Percentiles rank a stretch among this genome's conserved stretches.
These are phyloP conservation scores for Cerioporus squamosus DNA, from an alignment of 1,284 basidiomycete species.

Conservation along the genomic window DNA sequence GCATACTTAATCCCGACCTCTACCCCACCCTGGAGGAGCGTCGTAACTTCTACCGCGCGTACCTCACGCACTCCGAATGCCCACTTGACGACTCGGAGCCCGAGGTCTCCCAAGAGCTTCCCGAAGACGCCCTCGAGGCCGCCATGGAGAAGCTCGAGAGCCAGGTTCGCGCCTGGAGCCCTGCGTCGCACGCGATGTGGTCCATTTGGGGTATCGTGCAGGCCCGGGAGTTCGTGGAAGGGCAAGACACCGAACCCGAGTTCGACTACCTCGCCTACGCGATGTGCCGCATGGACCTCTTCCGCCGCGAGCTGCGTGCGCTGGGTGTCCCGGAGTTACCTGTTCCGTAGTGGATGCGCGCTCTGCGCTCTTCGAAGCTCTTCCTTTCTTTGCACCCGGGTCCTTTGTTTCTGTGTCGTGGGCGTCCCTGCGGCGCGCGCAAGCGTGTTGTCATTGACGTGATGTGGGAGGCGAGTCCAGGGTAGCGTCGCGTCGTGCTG, in stretches of 20 bases:
- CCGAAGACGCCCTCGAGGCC: conserved; percentile 39
- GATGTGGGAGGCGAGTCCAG: background rate
- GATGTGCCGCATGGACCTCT: conserved; percentile 62
- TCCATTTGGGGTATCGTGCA: conserved; percentile 92
- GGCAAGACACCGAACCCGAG: conserved; percentile 59
- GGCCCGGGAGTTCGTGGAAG: conserved; percentile 80
- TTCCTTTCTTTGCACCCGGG: too few species aligned
- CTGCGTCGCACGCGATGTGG: conserved; percentile 90
- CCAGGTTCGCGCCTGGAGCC: conserved; percentile 85
- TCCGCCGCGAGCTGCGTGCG: conserved; percentile 58
- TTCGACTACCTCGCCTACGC: conserved; percentile 84
- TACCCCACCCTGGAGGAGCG: conserved; percentile 82
- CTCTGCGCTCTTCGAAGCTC: too few species aligned
- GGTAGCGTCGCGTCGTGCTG: background rate
- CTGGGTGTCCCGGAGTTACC: conserved; percentile 45
- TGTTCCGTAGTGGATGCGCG: conserved; percentile 7
- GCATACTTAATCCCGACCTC: conserved; percentile 66
- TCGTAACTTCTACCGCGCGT: conserved; percentile 83
- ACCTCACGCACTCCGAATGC: conserved; percentile 58
- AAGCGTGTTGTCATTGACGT: too few species aligned
- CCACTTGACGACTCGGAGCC: conserved; percentile 24
- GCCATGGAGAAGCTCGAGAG: conserved; percentile 62
- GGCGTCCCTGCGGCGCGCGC: background rate
- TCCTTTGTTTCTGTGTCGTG: background rate
- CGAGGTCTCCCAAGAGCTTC: conserved; percentile 26